Base-by-base conservation (phyloP, 495 filamentous ascomycete species). In the Aspergillus homomorphus region DNA sequence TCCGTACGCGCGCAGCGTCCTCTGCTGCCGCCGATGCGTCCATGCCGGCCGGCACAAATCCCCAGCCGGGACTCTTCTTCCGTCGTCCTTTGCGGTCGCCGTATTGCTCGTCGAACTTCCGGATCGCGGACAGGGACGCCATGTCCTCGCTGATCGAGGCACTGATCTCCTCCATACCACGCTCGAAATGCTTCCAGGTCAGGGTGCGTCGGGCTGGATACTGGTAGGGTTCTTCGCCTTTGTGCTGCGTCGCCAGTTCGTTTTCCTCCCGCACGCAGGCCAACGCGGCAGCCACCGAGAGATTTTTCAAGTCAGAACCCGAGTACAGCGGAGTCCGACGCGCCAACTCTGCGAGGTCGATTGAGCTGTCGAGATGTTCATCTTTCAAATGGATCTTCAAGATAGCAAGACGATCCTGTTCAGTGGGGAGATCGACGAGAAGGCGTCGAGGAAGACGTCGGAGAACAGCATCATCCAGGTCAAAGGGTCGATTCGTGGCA, bases 131-230 rank as follows among this genome's bases (percentile, higher is more conserved):
- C 54, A 98, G 74, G 33, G 82, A 89, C 38, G 87, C 80, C 94
- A 97, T 98, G 62, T 98, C 94, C 70, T 97, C 94, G 59, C 86
- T 91, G 58, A 96, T 92, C 61, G 90, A 96, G 0, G 95, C 93
- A 58, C 85, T 88, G 66, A 98, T 96, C 71, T 97, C 92, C 63
- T 87, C 80, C 71, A 97, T 77, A 16, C 90, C 94, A 61, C 86
- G 90, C 9, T 88, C 84, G 67, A 98, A 98, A 70, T 97, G 94
- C 3, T 73, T 68, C 45, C 73, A 70, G 18, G 68, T 81, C 26
- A 96, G 74, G 0, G 83, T 81, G 2, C 93, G 84, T 66, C 82
- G 85, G 62, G 82, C 83, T 0, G 87, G 86, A 57, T 87, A 90
- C 21, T 75, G 68, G 53, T 85, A 87, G 14, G 77, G 72, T 42